Conservation (phyloP, 257 asterid genomes). For the Jaltomata sinuosa region DNA sequence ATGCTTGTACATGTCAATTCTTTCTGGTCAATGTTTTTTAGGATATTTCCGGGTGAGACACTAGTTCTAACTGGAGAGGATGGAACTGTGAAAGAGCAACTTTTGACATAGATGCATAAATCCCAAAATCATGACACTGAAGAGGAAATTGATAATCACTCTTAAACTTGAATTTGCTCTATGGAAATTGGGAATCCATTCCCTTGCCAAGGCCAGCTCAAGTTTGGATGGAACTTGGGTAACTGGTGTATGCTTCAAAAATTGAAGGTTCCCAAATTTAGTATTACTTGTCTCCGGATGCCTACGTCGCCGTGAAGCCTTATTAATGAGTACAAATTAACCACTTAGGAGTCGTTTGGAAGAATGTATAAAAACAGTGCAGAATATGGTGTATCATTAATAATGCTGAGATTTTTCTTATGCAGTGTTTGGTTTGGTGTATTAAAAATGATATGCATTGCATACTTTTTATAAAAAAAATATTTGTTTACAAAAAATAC, state of each 20-base stretch:
- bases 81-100: neutral
- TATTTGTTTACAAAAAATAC: no score
- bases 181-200: neutral
- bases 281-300: neutral
- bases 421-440: no score
- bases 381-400: no score
- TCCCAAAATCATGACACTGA: neutral
- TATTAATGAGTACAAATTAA: no score
- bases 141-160: neutral
- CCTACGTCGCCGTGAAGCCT: no score
- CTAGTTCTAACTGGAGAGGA: neutral
- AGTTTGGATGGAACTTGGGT: neutral
- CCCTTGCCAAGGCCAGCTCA: neutral
- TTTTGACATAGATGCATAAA: neutral
- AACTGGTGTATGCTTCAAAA: neutral
- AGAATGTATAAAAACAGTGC: no score
- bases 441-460: no score
- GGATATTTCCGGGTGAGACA: neutral
- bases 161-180: neutral
- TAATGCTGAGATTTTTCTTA: no score
- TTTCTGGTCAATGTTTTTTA: neutral
- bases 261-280: neutral
- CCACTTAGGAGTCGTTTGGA: no score
- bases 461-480: no score
- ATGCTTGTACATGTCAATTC: neutral